Base-by-base conservation (phyloP, 352 stramenopile species). In the Phytopythium boreale region DNA sequence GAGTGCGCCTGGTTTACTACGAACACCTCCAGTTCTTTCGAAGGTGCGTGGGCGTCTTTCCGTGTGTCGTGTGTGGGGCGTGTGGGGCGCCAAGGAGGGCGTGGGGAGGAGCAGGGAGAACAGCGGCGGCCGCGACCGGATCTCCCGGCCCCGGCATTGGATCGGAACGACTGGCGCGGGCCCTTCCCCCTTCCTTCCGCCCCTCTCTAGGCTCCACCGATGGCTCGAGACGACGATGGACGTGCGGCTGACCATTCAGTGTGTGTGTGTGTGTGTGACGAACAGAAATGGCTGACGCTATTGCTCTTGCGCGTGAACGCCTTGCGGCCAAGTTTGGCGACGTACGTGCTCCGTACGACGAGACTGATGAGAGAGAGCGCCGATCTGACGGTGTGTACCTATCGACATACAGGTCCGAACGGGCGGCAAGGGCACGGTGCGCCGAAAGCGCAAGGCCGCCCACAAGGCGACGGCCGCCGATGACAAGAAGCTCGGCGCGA, bases 401-500 rank as follows among this genome's bases (percentile, higher is more conserved):
- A 7, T 0, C 6, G 34, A 24, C 24, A n/a, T 14, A 46, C 61
- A 76, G 57, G 85, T 96, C 69, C 91, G 90, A 63, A 99, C 96
- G 66, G 97, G 97, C 74, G 97, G 97, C 71, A 98, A 98, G 82
- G 96, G 96, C 61, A 87, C 90, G 58, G 90, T 98, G 61, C 91
- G 97, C 83, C 92, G 97, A 90, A 98, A 98, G 89, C 97, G 98
- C 80, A 97, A 98, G 80, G 89, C 94, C 44, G 89, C 90, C 26
- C 86, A 97, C 83, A 98, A 97, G 83, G 88, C 92, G 56, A 80
- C 90, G 59, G 90, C 90, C 19, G 89, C 94, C 73, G 97, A 99
- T 74, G 97, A 99, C 82, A 98, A 98, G 76, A 99, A 99, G 84
- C 91, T 99, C 43, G 87, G 86, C 62, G 93, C 88, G 29, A 96